Evolutionary conservation across 2,329 filamentous ascomycete genomes (phyloP), one percentile per base, ranked within the genome.

Genomic region (Colletotrichum incanum): DNA sequence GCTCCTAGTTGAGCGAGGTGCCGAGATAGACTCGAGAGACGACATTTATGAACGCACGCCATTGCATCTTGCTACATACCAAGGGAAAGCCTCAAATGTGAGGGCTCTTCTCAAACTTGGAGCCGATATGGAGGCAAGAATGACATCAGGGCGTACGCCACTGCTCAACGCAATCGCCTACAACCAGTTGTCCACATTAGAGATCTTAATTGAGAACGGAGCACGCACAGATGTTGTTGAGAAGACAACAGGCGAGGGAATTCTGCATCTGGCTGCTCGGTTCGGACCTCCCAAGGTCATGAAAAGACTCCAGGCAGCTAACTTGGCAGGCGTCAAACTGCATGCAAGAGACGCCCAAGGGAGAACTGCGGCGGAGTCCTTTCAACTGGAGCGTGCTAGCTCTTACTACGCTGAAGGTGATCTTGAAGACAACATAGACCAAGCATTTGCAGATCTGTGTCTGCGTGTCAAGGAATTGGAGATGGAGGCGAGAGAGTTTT

Each of bases 31-130:
- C n/a, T 31, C 60, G 12, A 31, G 37, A 26, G 60, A 63, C 28
- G 26, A 20, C 14, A 14, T 31, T 8, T 50, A 63, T 26, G 60
- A 28, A 20, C 43, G 60, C 18, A 63, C 60, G 1, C 60, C 60
- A 16, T 37, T 63, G 28, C 37, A 63, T 23, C 28, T 63, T 2
- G 60, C 60, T 2, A 26, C 45, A 12, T 63, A 63, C 28, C 60
- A 63, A 9, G 60, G 45, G 1, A 41, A 37, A 31, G 23, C 45
- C 3, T 41, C 31, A 4, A 63, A 63, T 28, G 37, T 63, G 45
- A 11, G 16, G 11, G 16, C 28, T 7, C 28, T 63, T 1, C 60
- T 63, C 1, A n/a, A 39, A 2, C 5, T 12, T 2, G 60, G 60
- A 2, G 60, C 60, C 23, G 3, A 50, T 18, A 63, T 63, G 4